phyloP scores from a whole-genome alignment of 2,329 filamentous ascomycete genomes.

The Aspergillus luchuensis region DNA sequence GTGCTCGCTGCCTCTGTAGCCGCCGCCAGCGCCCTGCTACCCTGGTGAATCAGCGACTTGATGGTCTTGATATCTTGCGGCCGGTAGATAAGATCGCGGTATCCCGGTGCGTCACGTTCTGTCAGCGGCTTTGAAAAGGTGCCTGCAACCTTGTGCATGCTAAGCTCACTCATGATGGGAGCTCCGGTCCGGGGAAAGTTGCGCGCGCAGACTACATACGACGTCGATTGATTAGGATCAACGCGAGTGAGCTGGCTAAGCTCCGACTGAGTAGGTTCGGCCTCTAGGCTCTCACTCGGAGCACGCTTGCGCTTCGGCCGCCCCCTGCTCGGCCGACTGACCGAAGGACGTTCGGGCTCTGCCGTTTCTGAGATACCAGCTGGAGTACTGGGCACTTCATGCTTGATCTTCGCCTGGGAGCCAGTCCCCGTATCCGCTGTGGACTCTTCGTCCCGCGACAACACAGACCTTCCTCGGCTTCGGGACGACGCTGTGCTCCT shows the following conservation, averaged over 20 bases:
- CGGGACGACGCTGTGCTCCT: conserved; percentile 39
- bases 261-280: conserved; percentile 31
- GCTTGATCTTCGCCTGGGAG: conserved; percentile 29
- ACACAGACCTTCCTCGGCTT: conserved; percentile 40
- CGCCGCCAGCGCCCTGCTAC: conserved; percentile 46
- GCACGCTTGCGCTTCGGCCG: conserved; percentile 47
- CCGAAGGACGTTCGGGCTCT: conserved; percentile 33
- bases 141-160: conserved; percentile 74
- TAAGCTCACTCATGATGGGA: conserved; percentile 74
- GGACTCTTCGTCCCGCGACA: conserved; percentile 38
- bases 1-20: conserved; percentile 65
- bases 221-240: conserved; percentile 33
- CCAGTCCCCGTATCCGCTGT: conserved; percentile 21
- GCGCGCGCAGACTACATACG: conserved; percentile 46
- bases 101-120: conserved; percentile 74
- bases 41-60: conserved; percentile 65
- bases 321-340: conserved; percentile 30
- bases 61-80: conserved; percentile 79
- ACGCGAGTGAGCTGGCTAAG: conserved; percentile 30
- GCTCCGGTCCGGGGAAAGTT: conserved; percentile 67
- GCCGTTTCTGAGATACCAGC: conserved; percentile 35
- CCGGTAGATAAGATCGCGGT: conserved; percentile 70
- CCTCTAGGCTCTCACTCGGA: conserved; percentile 35
- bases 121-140: conserved; percentile 77
- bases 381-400: conserved; percentile 40